phyloP scores from a whole-genome alignment of 805 yeast species.

The Tetrapisispora arboricola region DNA sequence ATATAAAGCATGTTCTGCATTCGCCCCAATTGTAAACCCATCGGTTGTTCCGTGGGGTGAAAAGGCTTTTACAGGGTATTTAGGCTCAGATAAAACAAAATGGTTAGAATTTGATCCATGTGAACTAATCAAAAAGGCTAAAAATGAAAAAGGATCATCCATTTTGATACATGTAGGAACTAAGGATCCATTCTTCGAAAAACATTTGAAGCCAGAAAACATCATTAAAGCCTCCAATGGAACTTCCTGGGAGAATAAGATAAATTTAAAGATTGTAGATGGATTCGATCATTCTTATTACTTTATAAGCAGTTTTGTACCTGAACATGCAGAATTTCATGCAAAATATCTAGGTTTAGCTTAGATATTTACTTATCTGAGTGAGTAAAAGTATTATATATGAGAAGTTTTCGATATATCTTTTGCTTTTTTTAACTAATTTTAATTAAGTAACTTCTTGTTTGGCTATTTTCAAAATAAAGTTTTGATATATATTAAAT shows the following conservation, averaged over 20 bases:
- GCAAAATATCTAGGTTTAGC: slow-evolving; percentile 47
- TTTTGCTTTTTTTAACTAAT: no score
- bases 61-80: slow-evolving; percentile 70
- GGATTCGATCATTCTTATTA: slow-evolving; percentile 90
- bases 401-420: no score
- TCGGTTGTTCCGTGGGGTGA: slow-evolving; percentile 74
- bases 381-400: no score
- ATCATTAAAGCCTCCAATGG: slow-evolving; percentile 48
- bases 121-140: slow-evolving; percentile 41
- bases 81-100: slow-evolving; percentile 41
- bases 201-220: slow-evolving; percentile 68
- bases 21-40: slow-evolving; percentile 86
- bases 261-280: slow-evolving; percentile 53
- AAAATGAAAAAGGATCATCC: slow-evolving; percentile 42
- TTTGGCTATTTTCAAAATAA: no score
- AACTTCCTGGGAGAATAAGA: slow-evolving; percentile 47
- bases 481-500: no score
- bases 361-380: background rate
- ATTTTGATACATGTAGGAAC: slow-evolving; percentile 80
- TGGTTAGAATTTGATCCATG: slow-evolving; percentile 87
- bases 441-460: no score
- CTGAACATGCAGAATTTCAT: slow-evolving; percentile 78
- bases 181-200: slow-evolving; percentile 59
- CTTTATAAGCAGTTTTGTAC: slow-evolving; percentile 70
- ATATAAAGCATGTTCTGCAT: slow-evolving; percentile 76